Evolutionary conservation across 805 yeast species (phyloP), one percentile per base, ranked within the genome.

Genomic region (Ogataea siamensis): DNA sequence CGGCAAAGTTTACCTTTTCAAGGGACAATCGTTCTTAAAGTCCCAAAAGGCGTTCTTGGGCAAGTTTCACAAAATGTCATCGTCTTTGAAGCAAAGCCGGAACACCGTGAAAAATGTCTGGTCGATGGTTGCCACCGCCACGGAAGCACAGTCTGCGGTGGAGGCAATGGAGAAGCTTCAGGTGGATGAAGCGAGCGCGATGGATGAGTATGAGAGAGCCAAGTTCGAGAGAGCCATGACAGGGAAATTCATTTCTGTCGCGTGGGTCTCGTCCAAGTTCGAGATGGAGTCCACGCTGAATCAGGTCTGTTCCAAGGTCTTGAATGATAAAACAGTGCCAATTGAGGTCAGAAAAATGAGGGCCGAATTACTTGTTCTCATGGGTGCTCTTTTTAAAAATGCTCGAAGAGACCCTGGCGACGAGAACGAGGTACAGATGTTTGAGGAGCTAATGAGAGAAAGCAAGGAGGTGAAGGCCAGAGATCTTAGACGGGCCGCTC

Each of bases 191-290:
- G 43, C 42, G 7, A 78, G 75, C 38, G 71, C 68, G 7, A 44
- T 71, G 40, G 61, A 62, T 30, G 78, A 75, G 36, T 68, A 67
- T 45, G 62, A 49, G 45, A 57, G 39, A 47, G 87, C 86, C 2
- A 83, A 80, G 43, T 73, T 80, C 68, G 91, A 84, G 54, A 80
- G 83, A 56, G 68, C 80, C 21, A 63, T 85, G 47, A 79, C 83
- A 70, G 93, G 91, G 14, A 85, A 84, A 58, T 85, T 84, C 13
- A 63, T 85, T 23, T 82, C 85, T 7, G 91, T 89, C 2, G 93
- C 93, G 7, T 85, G 94, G 94, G 78, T 78, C 9, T 87, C 91
- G 0, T 79, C 89, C 9, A 81, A 75, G 53, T 83, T 78, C 55
- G 94, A 85, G 58, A 84, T 85, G 37, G 83, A 80, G 57, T 71